Base-by-base conservation (phyloP, 2,329 filamentous ascomycete species). In the Zasmidium citrigriseum region DNA sequence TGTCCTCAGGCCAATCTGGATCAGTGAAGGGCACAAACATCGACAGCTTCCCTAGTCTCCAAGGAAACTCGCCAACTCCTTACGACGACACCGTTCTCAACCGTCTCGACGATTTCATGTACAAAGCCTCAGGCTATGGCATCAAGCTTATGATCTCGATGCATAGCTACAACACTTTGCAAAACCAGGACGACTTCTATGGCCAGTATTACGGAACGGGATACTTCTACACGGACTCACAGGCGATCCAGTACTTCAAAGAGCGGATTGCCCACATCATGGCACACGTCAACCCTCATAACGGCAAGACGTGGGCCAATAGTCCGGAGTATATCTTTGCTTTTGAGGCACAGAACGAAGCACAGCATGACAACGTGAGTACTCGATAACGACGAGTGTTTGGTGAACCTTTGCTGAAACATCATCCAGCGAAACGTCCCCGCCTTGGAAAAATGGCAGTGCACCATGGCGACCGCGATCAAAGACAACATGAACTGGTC, bases 291-390 rank as follows among this genome's bases (percentile, higher is more conserved):
- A 58, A 57, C 21, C 48, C 56, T 2, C 23, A 57, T 25, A 62
- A 57, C 7, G 54, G 57, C 29, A 58, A 62, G 34, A 47, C 22
- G 5, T 64, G 62, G 62, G 29, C 53, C 1, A 20, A 60, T 23
- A 53, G 57, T 45, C 27, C 50, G 11, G 62, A 64, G 47, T 57
- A 58, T 24, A 55, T 62, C 20, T 49, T 64, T 27, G 62, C 57
- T 14, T 64, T 64, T 34, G 60, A 63, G 44, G 49, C 60, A 7
- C 60, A 63, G 57, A 63, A 64, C 22, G 62, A 64, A 41, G 59
- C 62, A 4, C 58, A 60, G 48, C 56, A 57, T 7, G 52, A 58
- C 49, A 48, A 60, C 20, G 56, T 58, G 38, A 45, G 55, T 54
- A 5, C 4, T 11, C 1, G 21, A 1, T 22, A n/a, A n/a, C n/a